phyloP scores from a whole-genome alignment of 495 filamentous ascomycete species.

The Amphirosellinia nigrospora region DNA sequence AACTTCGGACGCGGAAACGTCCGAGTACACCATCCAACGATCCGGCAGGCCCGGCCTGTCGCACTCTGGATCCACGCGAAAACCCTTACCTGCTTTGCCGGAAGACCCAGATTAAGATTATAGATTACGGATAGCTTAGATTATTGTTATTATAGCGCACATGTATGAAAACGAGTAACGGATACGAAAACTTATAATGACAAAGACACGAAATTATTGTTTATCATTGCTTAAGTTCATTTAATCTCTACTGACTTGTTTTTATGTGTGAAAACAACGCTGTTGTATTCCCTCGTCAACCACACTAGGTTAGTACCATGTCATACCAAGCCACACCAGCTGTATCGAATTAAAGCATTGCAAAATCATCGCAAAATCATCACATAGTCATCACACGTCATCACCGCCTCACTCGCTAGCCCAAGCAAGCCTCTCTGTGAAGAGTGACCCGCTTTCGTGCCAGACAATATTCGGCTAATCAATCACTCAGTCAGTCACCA shows the following conservation, averaged over 20 bases:
- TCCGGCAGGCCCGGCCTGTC: conserved; percentile 35
- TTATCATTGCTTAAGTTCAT: not conserved
- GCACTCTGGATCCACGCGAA: conserved; percentile 40
- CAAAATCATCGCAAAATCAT: conserved; percentile 15
- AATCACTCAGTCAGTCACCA: not conserved
- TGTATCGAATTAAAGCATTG: conserved; percentile 17
- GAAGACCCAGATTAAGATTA: conserved; percentile 48
- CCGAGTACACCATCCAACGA: conserved; percentile 28
- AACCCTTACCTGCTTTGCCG: conserved; percentile 59
- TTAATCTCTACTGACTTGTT: not conserved
- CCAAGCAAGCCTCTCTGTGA: not conserved
- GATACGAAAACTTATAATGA: conserved; percentile 38
- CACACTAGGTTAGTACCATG: conserved; percentile 1
- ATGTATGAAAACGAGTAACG: conserved; percentile 15
- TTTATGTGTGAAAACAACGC: conserved; percentile 20
- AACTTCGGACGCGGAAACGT: conserved; percentile 37
- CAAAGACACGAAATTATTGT: not conserved
- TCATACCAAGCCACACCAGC: conserved; percentile 13
- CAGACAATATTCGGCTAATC: not conserved
- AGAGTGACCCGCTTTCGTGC: not conserved
- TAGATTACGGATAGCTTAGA: not conserved
- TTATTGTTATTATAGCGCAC: conserved; percentile 8
- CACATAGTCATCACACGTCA: not conserved
- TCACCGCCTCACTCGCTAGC: not conserved
- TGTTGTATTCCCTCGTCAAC: conserved; percentile 6